Evolutionary conservation across 768 basidiomycete species (phyloP).

Genomic region (Cytidiella melzeri): DNA sequence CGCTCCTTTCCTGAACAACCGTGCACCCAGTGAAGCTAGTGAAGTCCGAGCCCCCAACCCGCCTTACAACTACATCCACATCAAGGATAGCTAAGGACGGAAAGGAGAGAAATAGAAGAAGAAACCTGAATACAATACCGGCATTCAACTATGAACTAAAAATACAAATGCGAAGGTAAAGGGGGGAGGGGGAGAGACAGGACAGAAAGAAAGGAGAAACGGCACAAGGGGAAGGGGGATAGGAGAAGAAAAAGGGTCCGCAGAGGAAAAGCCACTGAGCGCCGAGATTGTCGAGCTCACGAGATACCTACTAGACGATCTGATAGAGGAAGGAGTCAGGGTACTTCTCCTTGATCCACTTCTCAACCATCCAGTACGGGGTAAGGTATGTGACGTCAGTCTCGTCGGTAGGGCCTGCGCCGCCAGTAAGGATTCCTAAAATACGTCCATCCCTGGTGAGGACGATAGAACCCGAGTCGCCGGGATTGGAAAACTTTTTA

Average conservation of each 20-base stretch:
- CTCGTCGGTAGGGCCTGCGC: slow-evolving; percentile 23
- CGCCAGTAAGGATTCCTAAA: slow-evolving; percentile 24
- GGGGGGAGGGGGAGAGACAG: not conserved
- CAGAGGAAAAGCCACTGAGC: not conserved
- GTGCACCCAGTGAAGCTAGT: too few relatives aligned
- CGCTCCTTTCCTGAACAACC: too few relatives aligned
- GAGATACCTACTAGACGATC: slow-evolving; percentile 15
- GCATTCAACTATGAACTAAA: too few relatives aligned
- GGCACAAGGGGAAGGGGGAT: not conserved
- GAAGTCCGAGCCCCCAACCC: too few relatives aligned
- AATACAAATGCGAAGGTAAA: too few relatives aligned
- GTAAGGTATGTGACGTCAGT: slow-evolving; percentile 27
- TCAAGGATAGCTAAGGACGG: too few relatives aligned
- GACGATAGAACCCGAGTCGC: slow-evolving; percentile 17
- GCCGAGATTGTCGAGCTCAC: too few relatives aligned
- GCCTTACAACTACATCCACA: too few relatives aligned
- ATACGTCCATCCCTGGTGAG: slow-evolving; percentile 21
- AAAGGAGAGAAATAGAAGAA: too few relatives aligned
- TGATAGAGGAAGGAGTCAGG: slow-evolving; percentile 29
- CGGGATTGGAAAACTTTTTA: slow-evolving; percentile 14
- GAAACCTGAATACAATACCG: too few relatives aligned
- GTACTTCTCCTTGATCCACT: slow-evolving; percentile 26
- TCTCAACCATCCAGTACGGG: slow-evolving; percentile 25
- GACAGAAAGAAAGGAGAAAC: not conserved
- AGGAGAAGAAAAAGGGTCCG: not conserved